Evolutionary conservation across 2,329 filamentous ascomycete genomes (phyloP).

Genomic region (Neonectria coccinea): DNA sequence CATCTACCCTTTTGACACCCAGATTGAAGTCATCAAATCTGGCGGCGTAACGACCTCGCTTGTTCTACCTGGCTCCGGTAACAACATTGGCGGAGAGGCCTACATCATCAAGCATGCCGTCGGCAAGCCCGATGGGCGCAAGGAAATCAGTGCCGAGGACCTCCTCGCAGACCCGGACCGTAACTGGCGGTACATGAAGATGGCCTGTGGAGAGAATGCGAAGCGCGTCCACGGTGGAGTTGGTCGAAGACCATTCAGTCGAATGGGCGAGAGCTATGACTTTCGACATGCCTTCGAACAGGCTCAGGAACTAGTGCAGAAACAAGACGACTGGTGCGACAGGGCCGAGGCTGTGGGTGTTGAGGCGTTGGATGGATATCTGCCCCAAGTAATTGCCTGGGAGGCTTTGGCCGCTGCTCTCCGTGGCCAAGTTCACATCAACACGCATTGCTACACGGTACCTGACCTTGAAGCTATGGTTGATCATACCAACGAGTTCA

Average conservation of each 20-base stretch:
- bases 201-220: slow-evolving; percentile 79
- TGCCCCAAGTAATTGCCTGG: slow-evolving; percentile 73
- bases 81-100: slow-evolving; percentile 79
- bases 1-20: slow-evolving; percentile 71
- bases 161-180: slow-evolving; percentile 75
- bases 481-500: slow-evolving; percentile 78
- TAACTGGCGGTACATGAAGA: slow-evolving; percentile 79
- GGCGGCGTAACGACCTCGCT: slow-evolving; percentile 78
- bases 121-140: slow-evolving; percentile 68
- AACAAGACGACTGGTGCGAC: slow-evolving; percentile 77
- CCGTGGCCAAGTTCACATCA: slow-evolving; percentile 75
- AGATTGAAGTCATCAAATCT: slow-evolving; percentile 77
- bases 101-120: slow-evolving; percentile 77
- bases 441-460: slow-evolving; percentile 79
- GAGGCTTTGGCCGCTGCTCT: slow-evolving; percentile 72
- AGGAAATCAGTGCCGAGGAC: slow-evolving; percentile 71
- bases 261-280: slow-evolving; percentile 76
- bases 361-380: slow-evolving; percentile 65
- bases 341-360: slow-evolving; percentile 63
- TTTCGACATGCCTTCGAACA: slow-evolving; percentile 76
- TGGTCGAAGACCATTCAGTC: slow-evolving; percentile 67
- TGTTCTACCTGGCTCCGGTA: slow-evolving; percentile 75
- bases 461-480: slow-evolving; percentile 77
- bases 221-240: slow-evolving; percentile 70
- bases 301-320: slow-evolving; percentile 65